Conservation (phyloP, 768 basidiomycete genomes). For the Termitomyces sp. region DNA sequence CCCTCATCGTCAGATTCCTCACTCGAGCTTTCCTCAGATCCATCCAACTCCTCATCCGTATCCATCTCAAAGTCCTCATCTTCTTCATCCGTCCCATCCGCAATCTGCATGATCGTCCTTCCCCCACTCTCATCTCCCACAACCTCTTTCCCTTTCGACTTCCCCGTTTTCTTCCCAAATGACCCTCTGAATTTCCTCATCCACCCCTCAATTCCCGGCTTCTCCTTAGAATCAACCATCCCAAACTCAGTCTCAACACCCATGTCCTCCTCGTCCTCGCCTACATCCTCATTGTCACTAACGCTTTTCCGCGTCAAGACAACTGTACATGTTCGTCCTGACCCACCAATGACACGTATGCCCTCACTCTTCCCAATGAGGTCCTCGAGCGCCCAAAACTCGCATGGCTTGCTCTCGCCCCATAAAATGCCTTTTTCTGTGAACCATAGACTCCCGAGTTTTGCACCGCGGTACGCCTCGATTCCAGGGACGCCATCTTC, state of each 20-base stretch:
- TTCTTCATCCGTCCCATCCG: slow-evolving; percentile 45
- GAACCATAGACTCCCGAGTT: slow-evolving; percentile 72
- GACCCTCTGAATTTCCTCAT: slow-evolving; percentile 50
- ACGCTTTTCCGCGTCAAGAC: slow-evolving; percentile 40
- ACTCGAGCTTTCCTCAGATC: slow-evolving; percentile 28
- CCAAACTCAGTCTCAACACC: slow-evolving; percentile 64
- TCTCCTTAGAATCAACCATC: slow-evolving; percentile 70
- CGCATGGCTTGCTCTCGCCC: slow-evolving; percentile 75
- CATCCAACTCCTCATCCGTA: slow-evolving; percentile 34
- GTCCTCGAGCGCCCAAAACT: slow-evolving; percentile 68
- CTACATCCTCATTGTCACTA: slow-evolving; percentile 13
- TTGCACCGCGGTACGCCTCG: slow-evolving; percentile 71
- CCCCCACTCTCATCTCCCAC: slow-evolving; percentile 14
- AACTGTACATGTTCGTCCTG: slow-evolving; percentile 67
- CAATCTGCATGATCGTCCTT: slow-evolving; percentile 29
- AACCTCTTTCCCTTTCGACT: slow-evolving; percentile 4
- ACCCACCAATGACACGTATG: slow-evolving; percentile 54
- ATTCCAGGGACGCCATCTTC: slow-evolving; percentile 55
- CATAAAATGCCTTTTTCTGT: slow-evolving; percentile 63
- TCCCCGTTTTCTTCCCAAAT: slow-evolving; percentile 44
- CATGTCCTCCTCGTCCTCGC: slow-evolving; percentile 35
- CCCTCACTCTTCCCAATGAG: slow-evolving; percentile 49
- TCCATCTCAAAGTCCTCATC: slow-evolving; percentile 40
- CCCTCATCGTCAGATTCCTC: slow-evolving; percentile 24
- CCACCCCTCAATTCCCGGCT: slow-evolving; percentile 65